Conservation (phyloP, 192 early-diverging fungal genomes). For the Coemansia sp. region DNA sequence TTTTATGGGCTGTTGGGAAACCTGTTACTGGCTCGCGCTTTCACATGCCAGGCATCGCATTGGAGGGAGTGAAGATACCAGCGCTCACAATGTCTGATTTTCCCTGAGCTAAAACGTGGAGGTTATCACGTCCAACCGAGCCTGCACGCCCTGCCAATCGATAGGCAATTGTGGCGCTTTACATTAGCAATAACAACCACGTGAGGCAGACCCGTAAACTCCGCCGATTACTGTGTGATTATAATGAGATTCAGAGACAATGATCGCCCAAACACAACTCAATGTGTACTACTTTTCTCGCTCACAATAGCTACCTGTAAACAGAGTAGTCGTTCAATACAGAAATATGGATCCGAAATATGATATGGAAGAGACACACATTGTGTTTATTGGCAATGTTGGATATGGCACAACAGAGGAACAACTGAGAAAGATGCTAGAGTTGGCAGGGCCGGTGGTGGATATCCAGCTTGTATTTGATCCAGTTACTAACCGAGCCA, state of each 20-base stretch:
- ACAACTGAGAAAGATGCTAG: slow-evolving; percentile 88
- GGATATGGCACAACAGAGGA: slow-evolving; percentile 91
- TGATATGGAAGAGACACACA: slow-evolving; percentile 34
- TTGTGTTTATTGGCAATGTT: slow-evolving; percentile 72
- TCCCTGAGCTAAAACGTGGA: neutral
- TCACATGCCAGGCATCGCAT: slow-evolving; percentile 3
- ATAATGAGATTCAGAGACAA: neutral
- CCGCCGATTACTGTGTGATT: neutral
- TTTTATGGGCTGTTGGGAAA: neutral
- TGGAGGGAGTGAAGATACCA: neutral
- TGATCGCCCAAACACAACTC: neutral
- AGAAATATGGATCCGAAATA: slow-evolving; percentile 28
- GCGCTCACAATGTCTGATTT: slow-evolving; percentile 1
- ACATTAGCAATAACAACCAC: neutral
- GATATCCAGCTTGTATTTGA: slow-evolving; percentile 90
- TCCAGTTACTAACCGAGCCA: slow-evolving; percentile 70
- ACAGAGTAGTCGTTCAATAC: neutral
- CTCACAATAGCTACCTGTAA: neutral
- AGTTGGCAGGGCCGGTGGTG: slow-evolving; percentile 84
- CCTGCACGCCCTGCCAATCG: neutral
- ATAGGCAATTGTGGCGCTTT: neutral
- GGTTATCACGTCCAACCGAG: neutral
- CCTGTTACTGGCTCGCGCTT: neutral
- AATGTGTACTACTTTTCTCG: neutral
- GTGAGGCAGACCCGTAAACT: neutral